Evolutionary conservation across 768 basidiomycete species (phyloP), one percentile per base, ranked within the genome.

Genomic region (Amanita pseudoporphyria): DNA sequence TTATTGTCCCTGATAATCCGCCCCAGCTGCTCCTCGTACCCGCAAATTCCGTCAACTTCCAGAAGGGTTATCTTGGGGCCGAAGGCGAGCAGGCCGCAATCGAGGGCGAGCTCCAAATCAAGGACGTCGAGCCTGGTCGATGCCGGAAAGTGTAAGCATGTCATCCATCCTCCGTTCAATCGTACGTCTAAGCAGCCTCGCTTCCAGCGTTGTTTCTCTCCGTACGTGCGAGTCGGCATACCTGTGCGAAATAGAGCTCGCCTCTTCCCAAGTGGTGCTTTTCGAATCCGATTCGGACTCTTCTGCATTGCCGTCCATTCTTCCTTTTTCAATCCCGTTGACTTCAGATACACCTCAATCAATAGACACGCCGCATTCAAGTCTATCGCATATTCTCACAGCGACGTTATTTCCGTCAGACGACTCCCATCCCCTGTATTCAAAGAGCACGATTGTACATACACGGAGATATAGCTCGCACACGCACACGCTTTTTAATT

Each of bases 71-170:
- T 61, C 71, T 93, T 6, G 91, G 91, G 45, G 86, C 83, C 19
- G 87, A 89, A 49, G 86, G 77, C 45, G 89, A 91, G 64, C 75
- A 73, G 52, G 87, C 89, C 12, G 83, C 87, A 7, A 77, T 93
- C 47, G 89, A 91, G 60, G 91, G 91, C 41, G 90, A 92, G 61
- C 71, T 93, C 14, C 90, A 92, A 62, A 70, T 92, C 56, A 93
- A 92, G 65, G 84, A 78, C 49, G 72, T 73, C 31, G 73, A 75
- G 50, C 67, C 71, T 47, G 70, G 68, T 47, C 72, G 68, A 55
- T 87, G 84, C 80, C 64, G 67, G 49, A 79, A 79, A 69, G 69
- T 89, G 89, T 88, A 65, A 47, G 51, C 54, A 53, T 47, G 35
- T 47, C 50, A 44, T 51, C 36, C 38, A 24, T 28, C 33, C 54